Evolutionary conservation across 345 rosid species (phyloP).

Genomic region (Corchorus capsularis): DNA sequence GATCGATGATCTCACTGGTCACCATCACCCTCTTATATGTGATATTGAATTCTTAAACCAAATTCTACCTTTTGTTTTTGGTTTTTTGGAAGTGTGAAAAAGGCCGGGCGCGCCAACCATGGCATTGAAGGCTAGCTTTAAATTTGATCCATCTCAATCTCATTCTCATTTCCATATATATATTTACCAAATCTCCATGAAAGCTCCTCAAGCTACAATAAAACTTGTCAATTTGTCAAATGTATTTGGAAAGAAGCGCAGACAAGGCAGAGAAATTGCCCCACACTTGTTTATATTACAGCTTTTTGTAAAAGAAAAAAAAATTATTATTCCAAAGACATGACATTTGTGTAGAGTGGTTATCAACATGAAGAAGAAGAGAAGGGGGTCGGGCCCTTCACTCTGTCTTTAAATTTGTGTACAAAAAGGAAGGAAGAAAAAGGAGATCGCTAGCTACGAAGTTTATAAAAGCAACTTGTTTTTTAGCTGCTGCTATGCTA

Average conservation of each 20-base stretch:
- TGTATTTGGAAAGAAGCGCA: background rate
- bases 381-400: background rate
- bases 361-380: background rate
- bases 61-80: background rate
- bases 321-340: background rate
- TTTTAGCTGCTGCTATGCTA: background rate
- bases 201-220: background rate
- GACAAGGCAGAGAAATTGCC: background rate
- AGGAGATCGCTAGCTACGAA: background rate
- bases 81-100: background rate
- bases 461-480: background rate
- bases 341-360: background rate
- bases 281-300: constrained; percentile 3
- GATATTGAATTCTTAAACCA: background rate
- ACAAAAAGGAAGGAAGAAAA: no score
- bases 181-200: constrained; percentile 7
- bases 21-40: background rate
- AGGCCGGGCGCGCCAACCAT: constrained; percentile 5
- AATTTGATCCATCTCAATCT: constrained; percentile 13
- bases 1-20: constrained; percentile 11
- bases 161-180: background rate
- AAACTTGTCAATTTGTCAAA: background rate
- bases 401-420: background rate
- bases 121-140: constrained; percentile 5
- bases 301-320: background rate